A percentile compares a stretch with the other conserved stretches of the same genome.
Conservation (phyloP, 306 rosid genomes). For the Acacia acuminata region DNA sequence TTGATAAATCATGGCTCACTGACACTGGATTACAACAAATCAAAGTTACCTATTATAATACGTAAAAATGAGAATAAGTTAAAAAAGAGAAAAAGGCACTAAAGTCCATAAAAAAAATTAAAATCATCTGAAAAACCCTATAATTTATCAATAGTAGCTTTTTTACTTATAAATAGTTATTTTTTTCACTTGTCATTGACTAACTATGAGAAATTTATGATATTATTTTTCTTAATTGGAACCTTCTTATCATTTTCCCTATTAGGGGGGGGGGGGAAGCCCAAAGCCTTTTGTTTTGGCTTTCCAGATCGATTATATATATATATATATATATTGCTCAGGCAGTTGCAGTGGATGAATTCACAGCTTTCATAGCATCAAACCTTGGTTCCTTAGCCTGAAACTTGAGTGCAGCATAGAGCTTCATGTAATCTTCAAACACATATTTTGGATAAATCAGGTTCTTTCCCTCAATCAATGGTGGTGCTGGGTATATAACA, state of each 20-base stretch:
- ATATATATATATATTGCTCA: neutral
- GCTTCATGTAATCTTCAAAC: constrained; percentile 71
- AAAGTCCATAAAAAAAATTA: too few relatives aligned
- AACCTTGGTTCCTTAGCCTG: constrained; percentile 64
- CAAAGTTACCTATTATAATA: neutral
- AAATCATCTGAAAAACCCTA: too few relatives aligned
- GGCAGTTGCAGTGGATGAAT: constrained; percentile 47
- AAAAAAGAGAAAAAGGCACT: too few relatives aligned
- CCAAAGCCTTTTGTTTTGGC: too few relatives aligned
- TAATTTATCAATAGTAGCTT: too few relatives aligned
- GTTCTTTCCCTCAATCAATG: constrained; percentile 50
- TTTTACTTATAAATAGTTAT: too few relatives aligned
- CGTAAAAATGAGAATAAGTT: neutral
- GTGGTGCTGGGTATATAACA: constrained; percentile 57
- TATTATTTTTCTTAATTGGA: too few relatives aligned
- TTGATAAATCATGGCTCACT: neutral
- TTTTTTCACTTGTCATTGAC: too few relatives aligned
- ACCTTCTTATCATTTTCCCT: too few relatives aligned
- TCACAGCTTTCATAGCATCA: constrained; percentile 54
- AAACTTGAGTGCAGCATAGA: constrained; percentile 52
- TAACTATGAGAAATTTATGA: too few relatives aligned
- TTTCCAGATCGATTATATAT: too few relatives aligned
- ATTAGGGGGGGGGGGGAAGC: rapidly evolving
- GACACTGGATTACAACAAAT: neutral
- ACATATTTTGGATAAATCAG: constrained; percentile 62